phyloP scores from a whole-genome alignment of 1,139 yeast genomes.

The Saccharomycopsis hybrid region DNA sequence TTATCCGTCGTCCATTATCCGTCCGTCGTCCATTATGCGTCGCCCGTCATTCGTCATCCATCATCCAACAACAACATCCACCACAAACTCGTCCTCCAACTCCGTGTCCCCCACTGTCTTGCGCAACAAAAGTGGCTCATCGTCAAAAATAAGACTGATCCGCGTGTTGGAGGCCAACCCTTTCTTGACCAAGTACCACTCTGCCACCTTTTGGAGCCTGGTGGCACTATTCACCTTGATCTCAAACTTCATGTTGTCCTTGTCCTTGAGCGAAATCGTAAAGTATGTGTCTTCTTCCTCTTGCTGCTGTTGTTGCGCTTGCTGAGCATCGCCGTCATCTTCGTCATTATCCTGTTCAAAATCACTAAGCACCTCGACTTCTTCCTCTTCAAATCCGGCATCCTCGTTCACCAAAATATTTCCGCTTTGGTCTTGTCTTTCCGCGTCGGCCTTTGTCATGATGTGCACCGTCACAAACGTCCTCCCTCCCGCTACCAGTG shows the following conservation, averaged over 20 bases:
- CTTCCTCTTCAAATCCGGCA: conserved; percentile 21
- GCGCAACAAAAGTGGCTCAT: conserved; percentile 50
- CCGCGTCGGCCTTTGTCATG: conserved; percentile 23
- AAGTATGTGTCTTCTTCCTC: conserved; percentile 33
- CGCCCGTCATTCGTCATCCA: too few relatives aligned
- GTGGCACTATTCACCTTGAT: conserved; percentile 59
- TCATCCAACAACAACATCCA: conserved; percentile 35
- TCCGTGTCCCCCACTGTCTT: conserved; percentile 62
- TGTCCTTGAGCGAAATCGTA: conserved; percentile 54
- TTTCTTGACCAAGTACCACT: conserved; percentile 43
- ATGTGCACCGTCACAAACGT: conserved; percentile 22
- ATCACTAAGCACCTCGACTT: conserved; percentile 17
- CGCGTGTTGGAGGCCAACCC: conserved; percentile 33
- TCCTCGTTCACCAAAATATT: conserved; percentile 16
- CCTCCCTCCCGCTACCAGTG: conserved; percentile 16
- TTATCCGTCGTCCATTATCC: too few relatives aligned
- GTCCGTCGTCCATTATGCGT: too few relatives aligned
- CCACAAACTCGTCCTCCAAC: conserved; percentile 70
- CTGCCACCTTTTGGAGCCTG: conserved; percentile 41
- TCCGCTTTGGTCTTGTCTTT: conserved; percentile 8
- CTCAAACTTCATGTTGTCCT: conserved; percentile 50
- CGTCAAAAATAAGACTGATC: conserved; percentile 56
- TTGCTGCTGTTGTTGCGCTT: too few relatives aligned
- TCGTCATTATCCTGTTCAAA: conserved; percentile 20
- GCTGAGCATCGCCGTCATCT: conserved; percentile 23